Conservation (phyloP, 148 eudicot genomes). For the Fagopyrum esculentum region DNA sequence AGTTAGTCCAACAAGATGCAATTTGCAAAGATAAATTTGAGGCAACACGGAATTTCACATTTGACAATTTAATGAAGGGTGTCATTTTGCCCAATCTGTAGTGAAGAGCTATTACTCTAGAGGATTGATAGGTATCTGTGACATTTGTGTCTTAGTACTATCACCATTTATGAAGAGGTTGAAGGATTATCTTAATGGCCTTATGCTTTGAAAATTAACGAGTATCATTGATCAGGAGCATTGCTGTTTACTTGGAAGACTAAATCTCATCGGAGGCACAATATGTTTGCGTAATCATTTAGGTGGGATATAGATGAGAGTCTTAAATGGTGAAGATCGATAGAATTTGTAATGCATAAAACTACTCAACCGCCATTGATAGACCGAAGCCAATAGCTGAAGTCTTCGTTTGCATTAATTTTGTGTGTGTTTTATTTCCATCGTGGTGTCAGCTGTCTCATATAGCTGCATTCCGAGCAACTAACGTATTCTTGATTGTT, state of each 20-base stretch:
- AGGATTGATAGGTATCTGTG: not conserved
- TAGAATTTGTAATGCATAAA: not conserved
- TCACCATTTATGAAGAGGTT: not conserved
- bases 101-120: not conserved
- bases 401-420: not conserved
- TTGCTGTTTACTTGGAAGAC: not conserved
- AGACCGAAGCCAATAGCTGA: not conserved
- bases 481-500: not conserved
- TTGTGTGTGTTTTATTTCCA: not conserved
- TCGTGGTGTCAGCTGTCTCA: not conserved
- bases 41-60: not conserved
- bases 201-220: too few relatives aligned
- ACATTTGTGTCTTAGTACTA: not conserved
- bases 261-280: not conserved
- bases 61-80: not conserved
- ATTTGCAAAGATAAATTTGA: not conserved
- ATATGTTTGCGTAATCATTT: not conserved
- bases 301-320: not conserved
- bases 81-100: not conserved
- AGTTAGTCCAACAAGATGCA: not conserved
- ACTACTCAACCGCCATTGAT: not conserved
- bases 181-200: too few relatives aligned
- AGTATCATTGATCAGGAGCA: not conserved
- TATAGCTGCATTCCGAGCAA: not conserved
- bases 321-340: not conserved